These are phyloP conservation scores for Cercis canadensis DNA, from an alignment of 306 rosid species.

Conservation along the genomic window DNA sequence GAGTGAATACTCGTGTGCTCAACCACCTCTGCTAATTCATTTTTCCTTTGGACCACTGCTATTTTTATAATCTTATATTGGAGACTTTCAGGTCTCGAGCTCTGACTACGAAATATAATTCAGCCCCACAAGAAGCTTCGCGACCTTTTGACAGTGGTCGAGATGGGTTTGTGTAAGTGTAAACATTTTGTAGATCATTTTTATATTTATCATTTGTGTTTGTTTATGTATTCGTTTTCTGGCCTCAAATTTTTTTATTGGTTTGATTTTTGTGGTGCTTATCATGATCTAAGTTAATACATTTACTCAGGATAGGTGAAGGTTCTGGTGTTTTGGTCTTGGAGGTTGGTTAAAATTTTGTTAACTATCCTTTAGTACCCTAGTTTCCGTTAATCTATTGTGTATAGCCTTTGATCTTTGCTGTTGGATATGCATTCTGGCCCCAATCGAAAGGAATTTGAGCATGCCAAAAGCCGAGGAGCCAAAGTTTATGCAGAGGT, in stretches of 20 bases:
- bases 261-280: slow-evolving; percentile 22
- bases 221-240: slow-evolving; percentile 26
- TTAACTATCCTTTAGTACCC: not conserved
- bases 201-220: slow-evolving; percentile 11
- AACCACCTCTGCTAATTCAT: slow-evolving; percentile 8
- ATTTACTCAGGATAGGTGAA: slow-evolving; percentile 81
- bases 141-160: slow-evolving; percentile 86
- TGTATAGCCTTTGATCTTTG: slow-evolving; percentile 24
- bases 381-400: slow-evolving; percentile 16
- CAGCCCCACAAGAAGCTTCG: slow-evolving; percentile 85
- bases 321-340: slow-evolving; percentile 88
- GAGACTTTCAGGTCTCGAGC: slow-evolving; percentile 77
- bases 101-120: slow-evolving; percentile 74
- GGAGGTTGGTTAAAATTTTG: slow-evolving; percentile 68
- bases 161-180: slow-evolving; percentile 93
- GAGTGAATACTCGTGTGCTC: slow-evolving; percentile 7
- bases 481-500: slow-evolving; percentile 91
- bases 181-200: slow-evolving; percentile 11
- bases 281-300: slow-evolving; percentile 28
- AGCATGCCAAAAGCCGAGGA: slow-evolving; percentile 82
- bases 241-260: slow-evolving; percentile 3
- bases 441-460: slow-evolving; percentile 69
- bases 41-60: not conserved
- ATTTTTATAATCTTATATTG: slow-evolving; percentile 9
- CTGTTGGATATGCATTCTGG: slow-evolving; percentile 29